These are phyloP conservation scores for Teunomyces atbi DNA, from an alignment of 805 yeast genomes.

Conservation along the genomic window DNA sequence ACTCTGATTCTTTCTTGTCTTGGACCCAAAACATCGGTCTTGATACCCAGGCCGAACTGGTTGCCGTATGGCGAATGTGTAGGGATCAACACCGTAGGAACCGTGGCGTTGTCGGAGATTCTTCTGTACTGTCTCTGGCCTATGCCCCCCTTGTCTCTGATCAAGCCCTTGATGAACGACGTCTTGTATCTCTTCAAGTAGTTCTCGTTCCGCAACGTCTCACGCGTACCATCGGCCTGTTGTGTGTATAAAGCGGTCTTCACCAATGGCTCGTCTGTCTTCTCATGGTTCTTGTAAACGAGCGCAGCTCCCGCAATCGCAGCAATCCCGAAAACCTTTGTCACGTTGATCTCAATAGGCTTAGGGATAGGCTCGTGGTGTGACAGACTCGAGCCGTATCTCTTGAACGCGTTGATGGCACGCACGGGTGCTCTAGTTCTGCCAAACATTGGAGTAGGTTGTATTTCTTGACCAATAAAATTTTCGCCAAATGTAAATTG, in stretches of 20 bases:
- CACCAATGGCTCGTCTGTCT: conserved; percentile 35
- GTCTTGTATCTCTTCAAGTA: conserved; percentile 38
- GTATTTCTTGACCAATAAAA: conserved; percentile 5
- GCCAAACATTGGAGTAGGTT: conserved; percentile 9
- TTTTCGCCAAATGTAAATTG: conserved; percentile 7
- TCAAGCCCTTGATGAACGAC: conserved; percentile 41
- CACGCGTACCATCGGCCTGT: conserved; percentile 27
- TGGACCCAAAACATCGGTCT: conserved; percentile 43
- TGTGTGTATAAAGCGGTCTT: conserved; percentile 38
- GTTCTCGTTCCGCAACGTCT: conserved; percentile 34
- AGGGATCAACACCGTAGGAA: conserved; percentile 35
- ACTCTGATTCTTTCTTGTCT: conserved; percentile 41
- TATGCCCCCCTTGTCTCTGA: conserved; percentile 45
- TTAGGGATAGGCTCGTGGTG: conserved; percentile 16
- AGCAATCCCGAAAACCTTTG: conserved; percentile 43
- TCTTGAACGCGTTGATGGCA: conserved; percentile 11
- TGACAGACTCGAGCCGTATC: conserved; percentile 13
- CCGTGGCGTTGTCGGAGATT: conserved; percentile 24
- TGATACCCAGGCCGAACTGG: conserved; percentile 46
- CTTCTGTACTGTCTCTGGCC: conserved; percentile 43
- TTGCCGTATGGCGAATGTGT: conserved; percentile 40
- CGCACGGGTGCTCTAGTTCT: conserved; percentile 11
- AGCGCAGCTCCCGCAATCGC: conserved; percentile 36
- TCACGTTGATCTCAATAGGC: conserved; percentile 36
- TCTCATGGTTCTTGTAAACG: conserved; percentile 31